Evolutionary conservation across 2,329 filamentous ascomycete species (phyloP), one percentile per base, ranked within the genome.

Genomic region (Paecilomyces fulvus): DNA sequence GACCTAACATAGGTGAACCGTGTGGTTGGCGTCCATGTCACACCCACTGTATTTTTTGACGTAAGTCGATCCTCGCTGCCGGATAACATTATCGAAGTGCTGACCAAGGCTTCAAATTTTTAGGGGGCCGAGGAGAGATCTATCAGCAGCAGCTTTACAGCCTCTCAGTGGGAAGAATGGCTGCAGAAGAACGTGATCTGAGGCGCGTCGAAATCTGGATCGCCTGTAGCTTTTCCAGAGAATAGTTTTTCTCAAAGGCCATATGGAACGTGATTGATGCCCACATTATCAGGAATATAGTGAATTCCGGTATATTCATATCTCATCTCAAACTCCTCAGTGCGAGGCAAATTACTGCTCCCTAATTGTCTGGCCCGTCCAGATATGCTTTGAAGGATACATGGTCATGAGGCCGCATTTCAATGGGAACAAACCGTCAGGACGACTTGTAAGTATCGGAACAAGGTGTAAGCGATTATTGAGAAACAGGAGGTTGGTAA

Each of bases 31-130:
- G 84, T 96, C 49, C 92, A 97, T 76, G 90, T 96, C 46, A 92
- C 90, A 48, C 92, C 92, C 1, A 96, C 92, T 0, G 90, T 92
- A 20, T 79, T 95, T 52, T 92, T 95, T 71, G 85, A 97, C 73
- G 91, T 73, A 61, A 66, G 70, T 59, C 25, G 52, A 28, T 49
- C 52, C 51, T 43, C 52, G 31, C 25, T 17, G 17, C 51, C 43
- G 49, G 55, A 52, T 54, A 46, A 50, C 11, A 46, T 55, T 25
- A 9, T 33, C 20, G 49, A 25, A 46, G 54, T 54, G 33, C 62
- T 69, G 62, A 72, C 60, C 59, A 57, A 51, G 60, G 56, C 52
- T 53, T 58, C 52, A 43, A 43, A 43, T 49, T 51, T 59, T 49
- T 49, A 76, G 75, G 75, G 92, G 0, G 83, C 95, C 23, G 86